Conservation (phyloP, 441 rosid species). For the Mallotus japonicus region DNA sequence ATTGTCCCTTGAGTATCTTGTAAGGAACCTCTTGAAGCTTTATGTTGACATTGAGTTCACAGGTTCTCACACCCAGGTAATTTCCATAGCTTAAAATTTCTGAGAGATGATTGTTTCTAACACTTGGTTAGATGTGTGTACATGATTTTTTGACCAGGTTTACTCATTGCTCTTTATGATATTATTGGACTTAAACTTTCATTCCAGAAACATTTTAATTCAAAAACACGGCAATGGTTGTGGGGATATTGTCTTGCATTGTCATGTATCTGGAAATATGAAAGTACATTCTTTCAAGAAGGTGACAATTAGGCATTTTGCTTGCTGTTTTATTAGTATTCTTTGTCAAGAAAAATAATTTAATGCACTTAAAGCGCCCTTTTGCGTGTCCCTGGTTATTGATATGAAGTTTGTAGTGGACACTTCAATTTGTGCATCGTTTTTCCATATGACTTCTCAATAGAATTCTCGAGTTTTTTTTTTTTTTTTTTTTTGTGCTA, state of each 20-base stretch:
- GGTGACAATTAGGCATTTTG: too few species aligned
- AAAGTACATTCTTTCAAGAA: too few species aligned
- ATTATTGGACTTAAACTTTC: slow-evolving; percentile 1
- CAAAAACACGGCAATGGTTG: not conserved
- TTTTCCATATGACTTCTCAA: too few species aligned
- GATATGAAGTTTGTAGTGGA: too few species aligned
- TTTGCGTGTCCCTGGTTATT: too few species aligned
- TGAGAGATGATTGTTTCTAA: slow-evolving; percentile 6
- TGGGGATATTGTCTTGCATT: not conserved
- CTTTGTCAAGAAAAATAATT: too few species aligned
- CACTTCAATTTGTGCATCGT: too few species aligned
- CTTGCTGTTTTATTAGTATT: too few species aligned
- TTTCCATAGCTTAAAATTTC: slow-evolving; percentile 24
- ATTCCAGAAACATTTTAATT: not conserved
- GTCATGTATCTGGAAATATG: not conserved
- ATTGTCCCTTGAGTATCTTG: slow-evolving; percentile 88
- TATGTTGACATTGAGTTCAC: slow-evolving; percentile 99
- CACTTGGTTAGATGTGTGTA: not conserved
- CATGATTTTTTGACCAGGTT: not conserved
- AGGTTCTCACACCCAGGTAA: slow-evolving; percentile 97
- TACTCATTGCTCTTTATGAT: not conserved
- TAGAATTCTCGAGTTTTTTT: too few species aligned
- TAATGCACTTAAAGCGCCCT: too few species aligned
- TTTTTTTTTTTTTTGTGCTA: too few species aligned
- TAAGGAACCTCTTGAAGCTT: slow-evolving; percentile 92